Conservation (phyloP, 306 rosid species). For the Inga oerstediana region DNA sequence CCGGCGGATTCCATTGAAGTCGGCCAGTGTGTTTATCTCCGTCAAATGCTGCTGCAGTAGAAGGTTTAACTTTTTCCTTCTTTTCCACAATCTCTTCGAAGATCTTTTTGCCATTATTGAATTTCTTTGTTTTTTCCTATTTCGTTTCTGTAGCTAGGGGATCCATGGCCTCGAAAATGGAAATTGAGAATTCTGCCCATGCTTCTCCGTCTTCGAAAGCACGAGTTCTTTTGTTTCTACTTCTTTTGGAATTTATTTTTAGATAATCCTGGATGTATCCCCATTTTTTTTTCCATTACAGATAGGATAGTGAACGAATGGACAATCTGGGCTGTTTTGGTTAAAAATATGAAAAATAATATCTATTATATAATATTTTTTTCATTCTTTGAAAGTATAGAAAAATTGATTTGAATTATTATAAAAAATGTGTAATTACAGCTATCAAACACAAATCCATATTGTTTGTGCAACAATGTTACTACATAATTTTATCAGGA, state of each 20-base stretch:
- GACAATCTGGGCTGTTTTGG: not conserved
- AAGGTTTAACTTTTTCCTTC: not conserved
- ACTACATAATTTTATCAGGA: too few species aligned
- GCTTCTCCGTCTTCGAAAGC: slow-evolving; percentile 57
- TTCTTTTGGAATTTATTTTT: not conserved
- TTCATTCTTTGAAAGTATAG: too few species aligned
- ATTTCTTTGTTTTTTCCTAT: not conserved
- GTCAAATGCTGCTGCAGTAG: not conserved
- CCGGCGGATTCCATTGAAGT: too few species aligned
- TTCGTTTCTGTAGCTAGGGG: slow-evolving; percentile 25
- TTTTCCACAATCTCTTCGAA: not conserved
- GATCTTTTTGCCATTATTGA: not conserved
- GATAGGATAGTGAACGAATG: not conserved
- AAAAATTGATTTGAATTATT: too few species aligned
- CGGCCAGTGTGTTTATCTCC: not conserved
- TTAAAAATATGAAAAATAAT: not conserved
- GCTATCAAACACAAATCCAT: too few species aligned
- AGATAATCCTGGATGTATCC: not conserved
- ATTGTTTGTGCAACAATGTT: too few species aligned
- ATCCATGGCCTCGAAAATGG: slow-evolving; percentile 60
- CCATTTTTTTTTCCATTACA: not conserved
- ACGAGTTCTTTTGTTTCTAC: not conserved
- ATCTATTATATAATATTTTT: not conserved
- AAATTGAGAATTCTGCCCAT: slow-evolving; percentile 47
- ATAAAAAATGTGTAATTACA: too few species aligned